Conservation (phyloP, 2,329 filamentous ascomycete species). For the Nigrospora sphaerica region DNA sequence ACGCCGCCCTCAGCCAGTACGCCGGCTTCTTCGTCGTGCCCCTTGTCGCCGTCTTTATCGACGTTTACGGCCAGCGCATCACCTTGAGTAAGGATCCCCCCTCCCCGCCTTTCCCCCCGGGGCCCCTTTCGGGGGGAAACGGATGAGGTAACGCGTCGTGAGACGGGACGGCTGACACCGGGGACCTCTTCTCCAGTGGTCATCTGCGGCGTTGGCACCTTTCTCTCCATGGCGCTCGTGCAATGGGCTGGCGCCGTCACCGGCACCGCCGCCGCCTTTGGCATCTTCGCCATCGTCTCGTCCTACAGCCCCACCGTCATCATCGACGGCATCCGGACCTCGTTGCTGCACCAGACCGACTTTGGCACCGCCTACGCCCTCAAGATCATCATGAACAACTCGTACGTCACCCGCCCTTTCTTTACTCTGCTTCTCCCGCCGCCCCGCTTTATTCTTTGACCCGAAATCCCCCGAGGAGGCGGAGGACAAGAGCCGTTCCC, state of each 20-base stretch:
- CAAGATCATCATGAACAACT: slow-evolving; percentile 56
- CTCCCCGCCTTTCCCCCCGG: too few relatives aligned
- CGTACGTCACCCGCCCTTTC: slow-evolving; percentile 24
- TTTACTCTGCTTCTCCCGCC: not conserved
- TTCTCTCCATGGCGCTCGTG: slow-evolving; percentile 45
- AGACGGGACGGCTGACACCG: too few relatives aligned
- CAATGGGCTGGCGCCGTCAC: slow-evolving; percentile 40
- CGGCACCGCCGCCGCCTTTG: slow-evolving; percentile 53
- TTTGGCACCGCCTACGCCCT: slow-evolving; percentile 54
- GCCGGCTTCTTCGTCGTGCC: slow-evolving; percentile 51
- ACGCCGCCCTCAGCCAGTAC: slow-evolving; percentile 49
- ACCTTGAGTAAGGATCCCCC: slow-evolving; percentile 25
- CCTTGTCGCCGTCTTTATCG: slow-evolving; percentile 46
- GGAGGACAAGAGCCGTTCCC: too few relatives aligned
- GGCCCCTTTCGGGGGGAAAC: too few relatives aligned
- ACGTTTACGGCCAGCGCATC: slow-evolving; percentile 46
- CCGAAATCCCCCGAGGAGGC: too few relatives aligned
- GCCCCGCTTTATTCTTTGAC: not conserved
- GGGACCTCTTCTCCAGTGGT: slow-evolving; percentile 15
- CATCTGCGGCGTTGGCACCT: slow-evolving; percentile 40
- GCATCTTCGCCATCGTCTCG: slow-evolving; percentile 48
- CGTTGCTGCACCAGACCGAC: slow-evolving; percentile 51
- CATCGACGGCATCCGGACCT: slow-evolving; percentile 53
- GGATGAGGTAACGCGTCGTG: too few relatives aligned
- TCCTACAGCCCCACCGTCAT: slow-evolving; percentile 50